Evolutionary conservation across 2,329 filamentous ascomycete genomes (phyloP), one percentile per base, ranked within the genome.

Genomic region (Rhinocladiella mackenziei): DNA sequence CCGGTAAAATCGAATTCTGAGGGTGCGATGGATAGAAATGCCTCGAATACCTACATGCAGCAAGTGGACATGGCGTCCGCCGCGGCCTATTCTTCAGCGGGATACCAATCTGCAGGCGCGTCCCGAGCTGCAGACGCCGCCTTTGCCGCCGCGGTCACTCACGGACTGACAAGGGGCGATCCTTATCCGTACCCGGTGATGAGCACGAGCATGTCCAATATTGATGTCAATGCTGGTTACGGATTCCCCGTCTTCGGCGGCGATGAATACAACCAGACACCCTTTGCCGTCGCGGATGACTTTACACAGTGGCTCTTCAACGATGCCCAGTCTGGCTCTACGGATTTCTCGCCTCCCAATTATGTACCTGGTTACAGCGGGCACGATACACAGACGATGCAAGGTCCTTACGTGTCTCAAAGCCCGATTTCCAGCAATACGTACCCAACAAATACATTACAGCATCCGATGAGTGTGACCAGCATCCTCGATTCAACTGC

Each of bases 391-490:
- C 59, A 65, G 20, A 68, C 70, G 10, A 57, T 72, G 26, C 72
- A 75, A 51, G 70, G 69, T 30, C 67, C 72, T 10, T 76, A 74
- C 54, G 71, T 73, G 44, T 65, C 68, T 48, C 70, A 70, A 39
- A 74, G 76, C 53, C 66, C 71, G 17, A 58, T 67, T 3, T 46
- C 46, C 14, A 52, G 22, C 22, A 46, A 35, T 25, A 39, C 39
- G n/a, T 51, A 47, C 25, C 38, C 40, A n/a, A 20, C 25, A 9
- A 28, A 36, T 19, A 22, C 30, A 8, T 14, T 44, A 10, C 81
- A 86, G 55, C 86, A 94, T 58, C 82, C 89, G 25, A 95, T 94
- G 89, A 86, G 87, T 13, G 86, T 95, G 35, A 91, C 83, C 45
- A 94, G 84, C 57, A 75, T 94, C 28, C 74, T 94, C 18, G 89